phyloP scores from a whole-genome alignment of 2,329 filamentous ascomycete species.

The Venturiaceae sp. region DNA sequence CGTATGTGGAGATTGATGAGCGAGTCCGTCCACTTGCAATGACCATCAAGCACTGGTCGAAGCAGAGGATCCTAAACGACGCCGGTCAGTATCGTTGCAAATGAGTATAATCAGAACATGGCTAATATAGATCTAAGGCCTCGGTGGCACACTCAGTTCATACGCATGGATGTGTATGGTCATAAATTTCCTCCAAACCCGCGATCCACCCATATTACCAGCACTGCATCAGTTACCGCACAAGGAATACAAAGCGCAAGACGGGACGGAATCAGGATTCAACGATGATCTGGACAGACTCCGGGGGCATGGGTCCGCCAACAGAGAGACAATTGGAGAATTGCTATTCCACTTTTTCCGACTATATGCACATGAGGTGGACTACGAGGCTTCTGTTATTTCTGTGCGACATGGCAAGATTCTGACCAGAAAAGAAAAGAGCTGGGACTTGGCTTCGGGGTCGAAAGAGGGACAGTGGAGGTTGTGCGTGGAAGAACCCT shows the following conservation, averaged over 20 bases:
- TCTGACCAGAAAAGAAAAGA: slow-evolving; percentile 74
- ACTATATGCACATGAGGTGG: slow-evolving; percentile 86
- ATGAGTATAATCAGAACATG: not conserved
- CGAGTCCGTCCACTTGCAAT: slow-evolving; percentile 87
- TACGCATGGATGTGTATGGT: slow-evolving; percentile 99
- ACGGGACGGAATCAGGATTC: slow-evolving; percentile 66
- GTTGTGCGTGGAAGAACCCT: slow-evolving; percentile 92
- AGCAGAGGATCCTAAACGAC: slow-evolving; percentile 85
- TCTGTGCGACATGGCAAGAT: slow-evolving; percentile 76
- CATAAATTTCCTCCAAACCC: slow-evolving; percentile 87
- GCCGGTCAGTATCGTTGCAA: slow-evolving; percentile 56
- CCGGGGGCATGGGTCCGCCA: slow-evolving; percentile 63
- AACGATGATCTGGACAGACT: slow-evolving; percentile 76
- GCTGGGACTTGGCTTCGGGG: slow-evolving; percentile 58
- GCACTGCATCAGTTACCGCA: slow-evolving; percentile 68
- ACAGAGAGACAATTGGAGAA: slow-evolving; percentile 72
- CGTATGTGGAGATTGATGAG: slow-evolving; percentile 87
- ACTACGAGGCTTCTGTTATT: slow-evolving; percentile 75
- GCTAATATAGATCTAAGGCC: slow-evolving; percentile 44
- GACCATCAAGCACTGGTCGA: slow-evolving; percentile 97
- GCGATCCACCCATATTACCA: slow-evolving; percentile 74
- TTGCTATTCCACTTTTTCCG: slow-evolving; percentile 95
- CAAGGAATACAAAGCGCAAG: slow-evolving; percentile 48
- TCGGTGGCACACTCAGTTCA: slow-evolving; percentile 89
- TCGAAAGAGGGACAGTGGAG: slow-evolving; percentile 51